These are phyloP conservation scores for Omphalotus olearius DNA, from an alignment of 1,284 basidiomycete genomes.

Conservation along the genomic window DNA sequence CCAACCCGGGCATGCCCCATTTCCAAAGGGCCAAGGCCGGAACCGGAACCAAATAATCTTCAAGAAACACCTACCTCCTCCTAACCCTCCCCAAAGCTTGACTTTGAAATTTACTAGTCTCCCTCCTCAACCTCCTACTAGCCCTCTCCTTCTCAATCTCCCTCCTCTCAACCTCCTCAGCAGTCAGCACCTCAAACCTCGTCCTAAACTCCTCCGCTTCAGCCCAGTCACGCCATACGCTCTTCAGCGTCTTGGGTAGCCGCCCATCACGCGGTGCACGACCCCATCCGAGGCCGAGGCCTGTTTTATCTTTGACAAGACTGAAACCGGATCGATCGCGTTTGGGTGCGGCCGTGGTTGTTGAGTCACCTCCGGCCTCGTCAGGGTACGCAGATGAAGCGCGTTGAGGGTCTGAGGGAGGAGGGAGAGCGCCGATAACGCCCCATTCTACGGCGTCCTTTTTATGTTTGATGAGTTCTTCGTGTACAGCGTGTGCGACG, in stretches of 20 bases:
- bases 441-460: slow-evolving; percentile 93
- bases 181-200: slow-evolving; percentile 79
- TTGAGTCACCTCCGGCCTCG: slow-evolving; percentile 31
- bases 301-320: slow-evolving; percentile 72
- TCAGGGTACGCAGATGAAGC: neutral
- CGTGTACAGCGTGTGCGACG: slow-evolving; percentile 90
- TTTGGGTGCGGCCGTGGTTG: slow-evolving; percentile 20
- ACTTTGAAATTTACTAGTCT: slow-evolving; percentile 17
- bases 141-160: slow-evolving; percentile 83
- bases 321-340: slow-evolving; percentile 38
- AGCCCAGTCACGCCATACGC: slow-evolving; percentile 94
- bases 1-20: no score
- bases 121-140: slow-evolving; percentile 38
- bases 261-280: slow-evolving; percentile 64
- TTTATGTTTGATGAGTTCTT: slow-evolving; percentile 93
- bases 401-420: neutral
- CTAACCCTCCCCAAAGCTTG: neutral
- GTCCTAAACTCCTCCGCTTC: slow-evolving; percentile 92
- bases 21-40: no score
- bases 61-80: neutral
- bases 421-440: slow-evolving; percentile 41
- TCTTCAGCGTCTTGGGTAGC: slow-evolving; percentile 79
- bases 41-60: no score
- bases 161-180: slow-evolving; percentile 88
- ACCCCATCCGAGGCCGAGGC: slow-evolving; percentile 67